Evolutionary conservation across 2,329 filamentous ascomycete genomes (phyloP), one percentile per base, ranked within the genome.

Genomic region (Pyrenochaeta sp.): DNA sequence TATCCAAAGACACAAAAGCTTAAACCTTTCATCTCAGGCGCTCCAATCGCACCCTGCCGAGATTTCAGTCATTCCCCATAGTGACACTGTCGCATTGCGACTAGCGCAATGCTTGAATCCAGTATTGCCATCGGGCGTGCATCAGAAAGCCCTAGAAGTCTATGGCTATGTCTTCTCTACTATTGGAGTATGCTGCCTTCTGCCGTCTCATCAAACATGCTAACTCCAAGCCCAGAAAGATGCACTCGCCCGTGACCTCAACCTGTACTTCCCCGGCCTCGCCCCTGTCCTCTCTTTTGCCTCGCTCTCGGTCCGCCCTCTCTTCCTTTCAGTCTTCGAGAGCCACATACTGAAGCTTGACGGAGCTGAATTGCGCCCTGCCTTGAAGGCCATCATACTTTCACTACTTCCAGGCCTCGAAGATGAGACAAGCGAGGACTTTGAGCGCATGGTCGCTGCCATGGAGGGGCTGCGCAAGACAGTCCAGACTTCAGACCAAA

Each of bases 341-440:
- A 84, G 80, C 6, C 83, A 95, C 67, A 84, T 99, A 39, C 75
- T 96, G 18, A 80, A 81, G 31, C 71, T 96, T 22, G 82, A 92
- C 52, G 77, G 86, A 21, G 78, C 80, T 44, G 82, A 88, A 6
- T 77, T 99, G 31, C 84, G 93, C 11, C 91, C 94, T 3, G 91
- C 93, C 1, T 81, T 97, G 73, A 96, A 96, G 71, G 88, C 92
- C 6, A 83, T 97, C 10, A 86, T 97, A 48, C 76, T 99, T 14
- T 87, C 90, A n/a, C 77, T 99, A 20, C 77, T 99, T 3, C 94
- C 94, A 0, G 94, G 92, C 0, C 74, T 99, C 3, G 94, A 99
- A 70, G 94, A 99, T 56, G 94, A 97, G 69, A 95, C 90, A 7
- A 95, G 92, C 55, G 94, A 99, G 67, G 95, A 99, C 67, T 99